These are phyloP conservation scores for Chrysosporium queenslandicum DNA, from an alignment of 2,329 filamentous ascomycete genomes.

Conservation along the genomic window DNA sequence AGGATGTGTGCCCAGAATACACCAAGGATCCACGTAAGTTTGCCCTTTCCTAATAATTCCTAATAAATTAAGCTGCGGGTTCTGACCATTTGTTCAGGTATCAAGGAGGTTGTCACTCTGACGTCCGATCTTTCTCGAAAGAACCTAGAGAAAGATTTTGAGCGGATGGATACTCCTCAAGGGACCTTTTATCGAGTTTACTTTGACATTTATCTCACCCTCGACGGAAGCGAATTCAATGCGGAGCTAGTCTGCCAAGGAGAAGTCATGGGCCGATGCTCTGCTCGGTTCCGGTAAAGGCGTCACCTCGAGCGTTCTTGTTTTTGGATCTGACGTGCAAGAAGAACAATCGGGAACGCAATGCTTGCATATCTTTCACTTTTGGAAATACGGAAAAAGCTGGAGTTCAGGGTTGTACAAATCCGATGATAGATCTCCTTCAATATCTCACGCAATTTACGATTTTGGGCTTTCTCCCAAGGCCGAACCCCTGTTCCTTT, in stretches of 20 bases:
- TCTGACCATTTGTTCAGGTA: slow-evolving; percentile 49
- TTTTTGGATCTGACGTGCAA: background rate
- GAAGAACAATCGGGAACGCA: background rate
- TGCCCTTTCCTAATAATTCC: background rate
- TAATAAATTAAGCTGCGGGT: background rate
- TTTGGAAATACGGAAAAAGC: background rate
- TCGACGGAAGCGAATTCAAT: slow-evolving; percentile 96
- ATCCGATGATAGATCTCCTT: slow-evolving; percentile 4
- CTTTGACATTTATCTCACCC: slow-evolving; percentile 69
- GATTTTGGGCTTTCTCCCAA: background rate
- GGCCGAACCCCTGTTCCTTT: background rate
- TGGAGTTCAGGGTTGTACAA: slow-evolving; percentile 3
- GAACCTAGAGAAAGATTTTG: slow-evolving; percentile 98
- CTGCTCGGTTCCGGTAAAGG: slow-evolving; percentile 65
- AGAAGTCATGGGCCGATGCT: slow-evolving; percentile 96
- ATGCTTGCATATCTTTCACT: background rate
- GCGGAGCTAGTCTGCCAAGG: slow-evolving; percentile 98
- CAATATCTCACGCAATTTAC: background rate
- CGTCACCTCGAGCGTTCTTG: background rate
- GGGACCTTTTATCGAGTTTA: slow-evolving; percentile 81
- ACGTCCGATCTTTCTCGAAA: slow-evolving; percentile 95
- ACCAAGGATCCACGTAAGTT: slow-evolving; percentile 97
- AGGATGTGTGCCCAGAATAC: slow-evolving; percentile 96
- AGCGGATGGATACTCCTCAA: slow-evolving; percentile 97
- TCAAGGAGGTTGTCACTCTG: slow-evolving; percentile 97